Evolutionary conservation across 352 stramenopile species (phyloP), one percentile per base, ranked within the genome.

Genomic region (Phytophthora sojae): DNA sequence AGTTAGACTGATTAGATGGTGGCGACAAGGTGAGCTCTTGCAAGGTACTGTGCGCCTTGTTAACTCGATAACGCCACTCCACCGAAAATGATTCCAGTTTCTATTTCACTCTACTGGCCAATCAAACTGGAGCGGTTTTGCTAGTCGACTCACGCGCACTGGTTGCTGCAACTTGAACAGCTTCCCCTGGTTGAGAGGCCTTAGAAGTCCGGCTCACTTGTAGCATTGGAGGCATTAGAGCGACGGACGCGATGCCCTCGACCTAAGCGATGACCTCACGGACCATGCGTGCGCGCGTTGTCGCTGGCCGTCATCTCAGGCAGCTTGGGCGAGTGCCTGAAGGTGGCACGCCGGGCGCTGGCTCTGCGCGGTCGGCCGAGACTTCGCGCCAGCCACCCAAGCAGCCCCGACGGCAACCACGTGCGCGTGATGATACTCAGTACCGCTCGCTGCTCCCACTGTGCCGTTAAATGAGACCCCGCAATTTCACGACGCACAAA

Each of bases 1-100:
- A 81, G 54, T 64, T 81, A 25, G 75, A 81, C 57, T 81, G 29
- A 66, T 66, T 65, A 53, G 52, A 71, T 35, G 49, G 5, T 1
- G 29, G 29, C 44, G 56, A 44, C 51, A 66, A 44, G 14, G 35
- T 44, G 47, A 67, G 29, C 37, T 21, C 17, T 6, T 3, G 19
- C 6, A 19, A 65, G 21, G 56, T 30, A 30, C 26, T 30, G 26
- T 30, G 3, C 3, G 6, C 25, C 29, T n/a, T 19, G 39, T n/a
- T 47, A 47, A 47, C 32, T 64, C 30, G 32, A 50, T 49, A 15
- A 54, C 47, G 21, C 32, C 32, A 39, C 32, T 39, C 39, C 39
- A 47, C 39, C 39, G 32, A 47, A 47, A 56, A 5, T 23, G 3
- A 23, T 6, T 39, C 45, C 45, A 3, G 1, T 21, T 52, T 52